Evolutionary conservation across 2,329 filamentous ascomycete genomes (phyloP).

Genomic region (Ophiosphaerella korrae): DNA sequence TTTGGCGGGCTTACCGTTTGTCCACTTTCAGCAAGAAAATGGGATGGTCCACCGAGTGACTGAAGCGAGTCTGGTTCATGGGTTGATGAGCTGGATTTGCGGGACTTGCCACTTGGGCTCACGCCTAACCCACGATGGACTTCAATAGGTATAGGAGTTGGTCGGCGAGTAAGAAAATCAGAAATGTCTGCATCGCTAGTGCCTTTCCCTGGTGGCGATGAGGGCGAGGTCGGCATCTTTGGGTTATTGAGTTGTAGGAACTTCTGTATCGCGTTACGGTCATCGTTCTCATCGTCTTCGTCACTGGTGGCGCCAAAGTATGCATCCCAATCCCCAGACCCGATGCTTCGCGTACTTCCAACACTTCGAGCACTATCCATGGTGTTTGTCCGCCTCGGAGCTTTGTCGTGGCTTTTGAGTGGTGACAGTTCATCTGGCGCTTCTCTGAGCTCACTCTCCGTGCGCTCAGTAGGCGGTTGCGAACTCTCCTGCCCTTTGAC

Average conservation of each 20-base stretch:
- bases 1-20: constrained; percentile 25
- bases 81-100: constrained; percentile 10
- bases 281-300: constrained; percentile 52
- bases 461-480: constrained; percentile 47
- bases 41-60: constrained; percentile 23
- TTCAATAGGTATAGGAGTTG: constrained; percentile 30
- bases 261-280: constrained; percentile 44
- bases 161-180: constrained; percentile 37
- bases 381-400: constrained; percentile 29
- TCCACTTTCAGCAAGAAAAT: constrained; percentile 16
- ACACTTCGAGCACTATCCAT: constrained; percentile 39
- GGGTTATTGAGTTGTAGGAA: constrained; percentile 39
- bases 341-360: constrained; percentile 42
- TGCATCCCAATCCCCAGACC: constrained; percentile 56
- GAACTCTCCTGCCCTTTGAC: constrained; percentile 56
- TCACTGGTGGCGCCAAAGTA: constrained; percentile 57
- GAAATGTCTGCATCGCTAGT: constrained; percentile 49
- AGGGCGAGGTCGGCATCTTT: constrained; percentile 21
- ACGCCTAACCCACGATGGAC: constrained; percentile 49
- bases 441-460: constrained; percentile 56
- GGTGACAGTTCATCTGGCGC: constrained; percentile 49
- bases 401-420: constrained; percentile 30
- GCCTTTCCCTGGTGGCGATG: constrained; percentile 29
- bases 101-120: constrained; percentile 24
- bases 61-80: constrained; percentile 39